Percentiles rank a stretch among this genome's conserved stretches.
phyloP scores from a whole-genome alignment of 2,329 filamentous ascomycete species.

The Apiospora marii region DNA sequence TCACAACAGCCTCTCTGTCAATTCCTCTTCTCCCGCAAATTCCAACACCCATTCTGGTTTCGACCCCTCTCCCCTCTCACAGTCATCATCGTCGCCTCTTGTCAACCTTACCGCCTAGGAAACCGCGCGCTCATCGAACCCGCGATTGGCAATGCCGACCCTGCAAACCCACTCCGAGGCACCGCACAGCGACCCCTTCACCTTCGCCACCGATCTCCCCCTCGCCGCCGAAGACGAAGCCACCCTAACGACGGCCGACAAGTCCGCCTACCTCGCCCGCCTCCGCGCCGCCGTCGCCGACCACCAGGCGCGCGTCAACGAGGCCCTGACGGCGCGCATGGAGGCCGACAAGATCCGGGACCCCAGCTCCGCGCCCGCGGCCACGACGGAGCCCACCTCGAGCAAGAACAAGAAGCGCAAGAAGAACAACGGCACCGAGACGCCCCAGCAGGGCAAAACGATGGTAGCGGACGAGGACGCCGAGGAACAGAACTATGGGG shows the following conservation, averaged over 20 bases:
- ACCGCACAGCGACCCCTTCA: slow-evolving; percentile 15
- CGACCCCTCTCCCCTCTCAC: neutral
- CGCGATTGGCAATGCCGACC: slow-evolving; percentile 1
- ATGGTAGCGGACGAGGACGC: slow-evolving; percentile 55
- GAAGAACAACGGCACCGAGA: slow-evolving; percentile 39
- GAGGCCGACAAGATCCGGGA: slow-evolving; percentile 70
- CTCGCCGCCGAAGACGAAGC: neutral
- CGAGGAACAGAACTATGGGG: slow-evolving; percentile 84
- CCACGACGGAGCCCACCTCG: neutral
- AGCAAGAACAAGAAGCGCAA: slow-evolving; percentile 36
- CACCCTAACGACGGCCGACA: slow-evolving; percentile 44
- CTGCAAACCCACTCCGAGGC: neutral
- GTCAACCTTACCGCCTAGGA: too few relatives aligned
- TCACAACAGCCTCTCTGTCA: neutral
- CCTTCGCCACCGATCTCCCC: neutral
- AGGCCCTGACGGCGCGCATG: slow-evolving; percentile 76
- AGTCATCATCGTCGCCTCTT: neutral
- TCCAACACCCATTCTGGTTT: neutral
- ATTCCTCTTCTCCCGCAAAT: neutral
- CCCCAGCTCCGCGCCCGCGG: slow-evolving; percentile 37
- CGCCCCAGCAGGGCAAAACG: slow-evolving; percentile 14
- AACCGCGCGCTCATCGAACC: neutral
- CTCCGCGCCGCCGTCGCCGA: slow-evolving; percentile 64
- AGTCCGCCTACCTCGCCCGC: slow-evolving; percentile 64
- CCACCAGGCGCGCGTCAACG: slow-evolving; percentile 74